phyloP scores from a whole-genome alignment of 2,329 filamentous ascomycete genomes.

The Penicillium frequentans region DNA sequence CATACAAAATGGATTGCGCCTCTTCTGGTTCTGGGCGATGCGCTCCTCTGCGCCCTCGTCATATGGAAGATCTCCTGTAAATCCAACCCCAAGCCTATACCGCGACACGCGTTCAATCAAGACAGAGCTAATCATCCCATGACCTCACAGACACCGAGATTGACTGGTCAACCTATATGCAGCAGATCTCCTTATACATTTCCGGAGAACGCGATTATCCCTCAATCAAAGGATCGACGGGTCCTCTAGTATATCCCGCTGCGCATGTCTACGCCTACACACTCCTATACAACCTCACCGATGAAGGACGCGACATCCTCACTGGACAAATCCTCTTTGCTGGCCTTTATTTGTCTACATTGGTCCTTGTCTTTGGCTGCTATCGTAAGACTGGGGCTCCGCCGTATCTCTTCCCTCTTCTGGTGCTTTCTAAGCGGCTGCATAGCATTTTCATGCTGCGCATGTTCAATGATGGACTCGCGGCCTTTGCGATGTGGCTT shows the following conservation, averaged over 20 bases:
- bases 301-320: conserved; percentile 71
- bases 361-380: conserved; percentile 77
- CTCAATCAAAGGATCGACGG: conserved; percentile 81
- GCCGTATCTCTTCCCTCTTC: conserved; percentile 80
- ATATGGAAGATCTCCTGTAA: conserved; percentile 81
- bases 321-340: conserved; percentile 84
- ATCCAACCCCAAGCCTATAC: conserved; percentile 35
- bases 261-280: conserved; percentile 92
- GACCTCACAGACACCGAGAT: conserved; percentile 80
- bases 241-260: conserved; percentile 92
- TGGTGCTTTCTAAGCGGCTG: conserved; percentile 85
- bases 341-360: conserved; percentile 71
- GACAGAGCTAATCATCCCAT: conserved; percentile 14
- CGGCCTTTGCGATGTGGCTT: conserved; percentile 77
- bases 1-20: conserved; percentile 65
- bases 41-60: conserved; percentile 68
- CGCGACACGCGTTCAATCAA: conserved; percentile 4
- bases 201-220: conserved; percentile 86
- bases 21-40: conserved; percentile 68
- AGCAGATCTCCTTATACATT: conserved; percentile 78
- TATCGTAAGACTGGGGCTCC: conserved; percentile 62
- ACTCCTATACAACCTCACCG: conserved; percentile 73
- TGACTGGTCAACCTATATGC: conserved; percentile 96
- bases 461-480: conserved; percentile 95
- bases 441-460: conserved; percentile 92